Base-by-base conservation (phyloP, 1,284 basidiomycete species). In the Cryptococcus deneoformans region DNA sequence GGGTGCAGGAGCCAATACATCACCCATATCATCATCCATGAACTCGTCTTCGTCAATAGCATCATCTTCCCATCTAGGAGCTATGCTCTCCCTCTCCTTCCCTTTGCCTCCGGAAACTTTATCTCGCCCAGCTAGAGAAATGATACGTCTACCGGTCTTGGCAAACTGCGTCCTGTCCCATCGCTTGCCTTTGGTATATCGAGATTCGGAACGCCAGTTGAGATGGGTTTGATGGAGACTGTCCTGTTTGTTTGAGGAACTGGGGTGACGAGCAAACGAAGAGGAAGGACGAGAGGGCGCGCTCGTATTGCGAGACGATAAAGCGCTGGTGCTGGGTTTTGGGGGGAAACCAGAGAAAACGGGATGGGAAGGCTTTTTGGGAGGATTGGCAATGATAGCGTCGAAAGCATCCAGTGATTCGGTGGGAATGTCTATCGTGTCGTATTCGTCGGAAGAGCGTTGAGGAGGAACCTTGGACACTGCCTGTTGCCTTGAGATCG, bases 151-250 rank as follows among this genome's bases (percentile, higher is more conserved):
- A 0, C 90, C 91, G 0, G 85, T 84, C 77, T 89, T 88, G 1
- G 90, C 86, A 69, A 89, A 93, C 11, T 80, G 84, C 0, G 90
- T 90, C 29, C 89, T 86, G 71, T 94, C 90, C 92, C 92, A 95
- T 52, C 82, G 79, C 78, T 92, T 94, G 7, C 77, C 77, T 53
- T 67, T 69, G 10, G 76, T 78, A 24, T 55, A 62, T 35, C 71
- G 69, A 14, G 67, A 68, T 34, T 72, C 69, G 35, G 62, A 60
- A 34, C 71, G 61, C 50, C 75, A 77, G 44, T 69, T 71, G n/a
- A 77, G 58, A 54, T 78, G 76, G 5, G 71, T 75, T 59, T 77
- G 76, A 34, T 24, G 73, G 51, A 12, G 60, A 65, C 6, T 29
- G 8, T 29, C 20, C 14, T 34, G 20, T 4, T 34, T 16, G 29